phyloP scores from a whole-genome alignment of 2,329 filamentous ascomycete genomes.

The Xylariales sp. region DNA sequence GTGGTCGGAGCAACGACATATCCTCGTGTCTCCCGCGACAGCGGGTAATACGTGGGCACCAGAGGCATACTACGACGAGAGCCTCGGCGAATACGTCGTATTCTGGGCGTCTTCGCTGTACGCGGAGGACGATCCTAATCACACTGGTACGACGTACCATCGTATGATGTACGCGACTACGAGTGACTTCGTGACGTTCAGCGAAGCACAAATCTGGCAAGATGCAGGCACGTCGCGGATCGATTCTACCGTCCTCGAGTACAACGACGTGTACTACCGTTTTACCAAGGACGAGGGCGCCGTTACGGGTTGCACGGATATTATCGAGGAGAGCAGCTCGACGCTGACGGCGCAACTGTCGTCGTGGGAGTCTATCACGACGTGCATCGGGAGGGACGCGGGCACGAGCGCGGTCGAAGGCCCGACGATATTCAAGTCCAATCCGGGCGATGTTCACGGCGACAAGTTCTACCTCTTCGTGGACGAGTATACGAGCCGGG shows the following conservation, averaged over 20 bases:
- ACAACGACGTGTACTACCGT: slow-evolving; percentile 58
- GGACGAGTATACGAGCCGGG: slow-evolving; percentile 63
- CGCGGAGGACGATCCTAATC: slow-evolving; percentile 53
- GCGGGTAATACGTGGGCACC: slow-evolving; percentile 67
- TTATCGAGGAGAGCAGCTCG: slow-evolving; percentile 63
- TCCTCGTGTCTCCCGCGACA: slow-evolving; percentile 60
- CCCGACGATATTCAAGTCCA: slow-evolving; percentile 63
- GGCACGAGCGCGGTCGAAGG: slow-evolving; percentile 63
- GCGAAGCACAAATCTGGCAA: slow-evolving; percentile 61
- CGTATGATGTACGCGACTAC: slow-evolving; percentile 65
- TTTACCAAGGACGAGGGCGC: slow-evolving; percentile 68
- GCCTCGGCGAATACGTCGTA: slow-evolving; percentile 56
- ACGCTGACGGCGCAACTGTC: slow-evolving; percentile 55
- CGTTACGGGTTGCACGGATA: slow-evolving; percentile 63
- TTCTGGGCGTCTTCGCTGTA: slow-evolving; percentile 64
- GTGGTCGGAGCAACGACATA: slow-evolving; percentile 64
- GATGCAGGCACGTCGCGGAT: slow-evolving; percentile 63
- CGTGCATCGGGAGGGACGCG: slow-evolving; percentile 63
- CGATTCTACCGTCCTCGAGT: slow-evolving; percentile 63
- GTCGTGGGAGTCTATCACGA: slow-evolving; percentile 58
- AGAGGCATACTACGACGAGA: slow-evolving; percentile 62
- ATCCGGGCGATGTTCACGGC: slow-evolving; percentile 60
- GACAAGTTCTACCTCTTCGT: slow-evolving; percentile 67
- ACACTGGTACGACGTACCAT: slow-evolving; percentile 59
- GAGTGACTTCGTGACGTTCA: slow-evolving; percentile 62